Percentiles rank a stretch among this genome's conserved stretches.
phyloP scores from a whole-genome alignment of 805 yeast genomes.

The Sugiyamaella valdiviana region DNA sequence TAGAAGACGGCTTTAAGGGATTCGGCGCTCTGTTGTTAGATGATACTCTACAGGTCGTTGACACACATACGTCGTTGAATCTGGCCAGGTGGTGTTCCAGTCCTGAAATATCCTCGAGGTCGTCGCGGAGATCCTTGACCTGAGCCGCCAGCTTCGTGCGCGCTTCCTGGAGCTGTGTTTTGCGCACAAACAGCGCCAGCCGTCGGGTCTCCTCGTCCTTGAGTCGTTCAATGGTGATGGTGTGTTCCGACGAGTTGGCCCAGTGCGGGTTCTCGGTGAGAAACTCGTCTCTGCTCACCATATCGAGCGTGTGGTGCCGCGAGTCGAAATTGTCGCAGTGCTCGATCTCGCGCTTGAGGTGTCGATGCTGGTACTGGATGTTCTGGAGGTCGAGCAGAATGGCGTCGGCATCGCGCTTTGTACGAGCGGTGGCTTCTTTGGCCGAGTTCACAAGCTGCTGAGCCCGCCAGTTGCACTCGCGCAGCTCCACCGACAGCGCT shows the following conservation, averaged over 20 bases:
- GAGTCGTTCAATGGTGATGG: constrained; percentile 21
- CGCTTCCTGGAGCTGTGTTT: constrained; percentile 16
- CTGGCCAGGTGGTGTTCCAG: constrained; percentile 11
- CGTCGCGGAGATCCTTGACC: constrained; percentile 15
- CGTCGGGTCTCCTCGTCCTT: constrained; percentile 24
- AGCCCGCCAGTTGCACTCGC: constrained; percentile 17
- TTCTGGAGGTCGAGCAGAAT: constrained; percentile 23
- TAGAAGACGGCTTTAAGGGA: constrained; percentile 9
- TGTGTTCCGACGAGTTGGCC: constrained; percentile 12
- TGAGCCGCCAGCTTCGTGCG: constrained; percentile 12
- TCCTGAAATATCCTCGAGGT: constrained; percentile 13
- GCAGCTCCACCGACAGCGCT: constrained; percentile 13
- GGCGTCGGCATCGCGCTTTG: constrained; percentile 18
- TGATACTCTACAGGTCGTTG: neutral
- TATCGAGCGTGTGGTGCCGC: constrained; percentile 18
- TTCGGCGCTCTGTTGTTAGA: neutral
- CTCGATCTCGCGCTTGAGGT: constrained; percentile 21
- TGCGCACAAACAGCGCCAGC: constrained; percentile 18
- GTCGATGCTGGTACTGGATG: constrained; percentile 23
- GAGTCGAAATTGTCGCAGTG: constrained; percentile 15
- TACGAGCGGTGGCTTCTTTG: constrained; percentile 18
- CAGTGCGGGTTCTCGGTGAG: constrained; percentile 17
- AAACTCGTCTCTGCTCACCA: constrained; percentile 21
- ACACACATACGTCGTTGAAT: constrained; percentile 4
- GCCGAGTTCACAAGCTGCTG: constrained; percentile 15